Conservation (phyloP, 257 asterid species). For the Rubia yunnanensis region DNA sequence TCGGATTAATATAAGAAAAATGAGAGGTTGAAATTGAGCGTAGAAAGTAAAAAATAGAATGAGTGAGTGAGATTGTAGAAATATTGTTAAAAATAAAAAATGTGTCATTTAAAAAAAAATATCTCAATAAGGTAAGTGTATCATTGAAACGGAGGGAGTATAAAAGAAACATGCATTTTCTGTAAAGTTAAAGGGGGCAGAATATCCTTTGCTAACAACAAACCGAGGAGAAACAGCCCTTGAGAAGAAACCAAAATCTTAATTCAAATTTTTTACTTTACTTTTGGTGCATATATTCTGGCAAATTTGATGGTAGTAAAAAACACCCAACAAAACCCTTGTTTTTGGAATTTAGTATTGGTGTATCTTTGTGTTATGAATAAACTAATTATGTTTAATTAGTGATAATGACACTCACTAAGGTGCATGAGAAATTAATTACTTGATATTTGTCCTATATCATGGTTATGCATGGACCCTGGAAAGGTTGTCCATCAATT, state of each 20-base stretch:
- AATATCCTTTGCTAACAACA: conserved; percentile 18
- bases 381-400: neutral
- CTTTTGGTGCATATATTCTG: conserved; percentile 9
- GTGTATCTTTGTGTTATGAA: neutral
- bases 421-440: conserved; percentile 16
- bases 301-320: conserved; percentile 7
- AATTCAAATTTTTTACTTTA: conserved; percentile 12
- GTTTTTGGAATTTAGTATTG: conserved; percentile 7
- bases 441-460: conserved; percentile 20
- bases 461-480: conserved; percentile 13
- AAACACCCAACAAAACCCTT: conserved; percentile 9
- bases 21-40: too few species aligned
- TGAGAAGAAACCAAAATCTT: conserved; percentile 16
- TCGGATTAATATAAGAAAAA: too few species aligned
- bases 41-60: too few species aligned
- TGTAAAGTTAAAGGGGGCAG: conserved; percentile 14
- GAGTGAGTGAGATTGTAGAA: too few species aligned
- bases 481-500: conserved; percentile 12
- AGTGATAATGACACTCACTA: conserved; percentile 35
- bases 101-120: too few species aligned
- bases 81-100: too few species aligned
- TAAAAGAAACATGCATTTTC: conserved; percentile 10
- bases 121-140: too few species aligned
- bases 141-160: too few species aligned
- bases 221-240: conserved; percentile 22